phyloP scores from a whole-genome alignment of 768 basidiomycete species.

The Agaricus sinodeliciosus region DNA sequence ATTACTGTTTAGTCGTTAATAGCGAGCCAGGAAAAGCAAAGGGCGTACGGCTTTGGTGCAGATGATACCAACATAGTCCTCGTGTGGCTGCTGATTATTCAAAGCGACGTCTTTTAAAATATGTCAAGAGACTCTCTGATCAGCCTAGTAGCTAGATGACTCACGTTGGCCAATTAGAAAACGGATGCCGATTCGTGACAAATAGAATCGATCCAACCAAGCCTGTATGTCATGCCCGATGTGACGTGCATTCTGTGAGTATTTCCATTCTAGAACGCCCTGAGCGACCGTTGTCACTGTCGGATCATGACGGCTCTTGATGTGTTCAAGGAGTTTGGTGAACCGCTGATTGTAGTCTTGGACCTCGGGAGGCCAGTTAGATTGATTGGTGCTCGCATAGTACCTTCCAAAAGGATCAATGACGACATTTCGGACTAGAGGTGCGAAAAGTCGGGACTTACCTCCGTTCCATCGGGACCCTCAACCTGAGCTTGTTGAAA shows the following conservation, averaged over 20 bases:
- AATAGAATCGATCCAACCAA: slow-evolving; percentile 96
- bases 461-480: slow-evolving; percentile 84
- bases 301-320: slow-evolving; percentile 94
- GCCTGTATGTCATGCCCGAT: slow-evolving; percentile 88
- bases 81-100: slow-evolving; percentile 85
- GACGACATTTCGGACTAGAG: neutral
- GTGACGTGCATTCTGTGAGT: slow-evolving; percentile 54
- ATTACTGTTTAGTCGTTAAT: slow-evolving; percentile 8
- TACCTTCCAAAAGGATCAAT: slow-evolving; percentile 45
- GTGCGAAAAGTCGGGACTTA: slow-evolving; percentile 25
- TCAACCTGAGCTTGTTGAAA: slow-evolving; percentile 54
- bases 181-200: slow-evolving; percentile 92
- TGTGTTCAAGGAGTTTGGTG: slow-evolving; percentile 78
- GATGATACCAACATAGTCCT: slow-evolving; percentile 95
- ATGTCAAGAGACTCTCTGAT: neutral
- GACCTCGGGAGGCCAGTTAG: slow-evolving; percentile 87
- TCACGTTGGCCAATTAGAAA: slow-evolving; percentile 95
- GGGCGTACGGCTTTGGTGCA: slow-evolving; percentile 78
- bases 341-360: slow-evolving; percentile 90
- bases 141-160: slow-evolving; percentile 18
- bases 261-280: slow-evolving; percentile 96
- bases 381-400: slow-evolving; percentile 68
- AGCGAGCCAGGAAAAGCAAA: neutral
- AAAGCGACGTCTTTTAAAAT: slow-evolving; percentile 76
- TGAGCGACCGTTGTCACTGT: slow-evolving; percentile 97